Evolutionary conservation across 805 yeast species (phyloP), one percentile per base, ranked within the genome.

Genomic region (Blastobotrys mokoenaii): DNA sequence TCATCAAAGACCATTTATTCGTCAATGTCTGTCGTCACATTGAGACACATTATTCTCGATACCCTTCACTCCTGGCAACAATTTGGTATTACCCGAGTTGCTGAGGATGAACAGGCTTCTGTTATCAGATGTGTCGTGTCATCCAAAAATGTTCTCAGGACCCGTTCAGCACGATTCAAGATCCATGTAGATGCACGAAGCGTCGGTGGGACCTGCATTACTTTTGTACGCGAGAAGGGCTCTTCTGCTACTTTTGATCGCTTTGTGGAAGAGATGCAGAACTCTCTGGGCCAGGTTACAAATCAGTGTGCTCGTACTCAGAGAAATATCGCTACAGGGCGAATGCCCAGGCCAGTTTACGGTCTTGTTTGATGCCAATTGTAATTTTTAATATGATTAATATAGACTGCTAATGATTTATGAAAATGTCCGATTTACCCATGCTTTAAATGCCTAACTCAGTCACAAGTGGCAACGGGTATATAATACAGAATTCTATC

Each of bases 31-130:
- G 53, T 55, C 27, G 49, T 52, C 15, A 54, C 56, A 37, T 57
- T 66, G 25, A 54, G 60, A 9, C 57, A 53, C n/a, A 53, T 56
- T 10, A 46, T 66, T 15, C 50, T 59, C 11, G 61, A 55, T 36
- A 50, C 63, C 8, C 51, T 66, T 27, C 53, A 53, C 33, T 64
- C 58, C 17, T 67, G 71, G 71, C 49, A 57, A 42, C 56, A 59
- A 45, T 63, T 63, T 35, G 71, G 71, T 3, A 57, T 67, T 39
- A 49, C 63, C 10, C 47, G 57, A 27, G 48, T 61, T 37, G 46
- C 43, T 11, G 59, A 56, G 42, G 61, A 62, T 25, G 43, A 53
- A 11, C 44, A 52, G 12, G 47, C 50, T 32, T 54, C 57, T 27
- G 53, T 56, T 14, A 59, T 66, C 15, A 47, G 51, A 8, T 68